Base-by-base conservation (phyloP, 1,139 yeast genomes). In the Zygosaccharomyces pseudobailii region DNA sequence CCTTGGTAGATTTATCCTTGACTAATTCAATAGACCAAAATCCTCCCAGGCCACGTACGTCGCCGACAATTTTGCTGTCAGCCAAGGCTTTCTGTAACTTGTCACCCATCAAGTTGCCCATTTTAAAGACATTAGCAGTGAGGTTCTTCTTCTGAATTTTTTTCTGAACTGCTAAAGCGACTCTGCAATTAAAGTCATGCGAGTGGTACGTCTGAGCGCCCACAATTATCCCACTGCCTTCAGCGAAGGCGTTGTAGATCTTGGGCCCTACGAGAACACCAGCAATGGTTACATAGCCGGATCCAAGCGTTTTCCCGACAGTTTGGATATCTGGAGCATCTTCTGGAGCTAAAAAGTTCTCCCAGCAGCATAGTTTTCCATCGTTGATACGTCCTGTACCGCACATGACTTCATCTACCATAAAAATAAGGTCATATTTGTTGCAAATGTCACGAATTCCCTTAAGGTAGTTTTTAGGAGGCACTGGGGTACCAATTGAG, bases 321-420 rank as follows among this genome's bases (percentile, higher is more conserved):
- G 80, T 72, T 63, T 78, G 80, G 50, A 80, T 66, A 62, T 80
- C 85, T 46, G 85, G 86, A 25, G 78, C 82, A 40, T 70, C 71
- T 40, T 70, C 74, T 4, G 63, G 56, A 21, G 72, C 71, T 53
- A 72, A 62, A 66, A 69, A 78, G 50, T 70, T 72, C 51, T 77
- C 79, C 80, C 81, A 79, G 55, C 73, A 79, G 67, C 71, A 77
- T 59, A 67, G 72, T 51, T 68, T 62, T 47, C 79, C 79, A 40
- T 58, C 55, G 47, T 58, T 56, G 58, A 71, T 67, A 62, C 85
- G 72, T 41, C 84, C 84, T 45, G 80, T 72, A 44, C 85, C 85
- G 63, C 84, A 79, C 84, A 80, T 80, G 41, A 80, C 83, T 65
- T 80, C 85, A 60, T 80, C 85, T 49, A 79, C 67, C 68, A 76